phyloP scores from a whole-genome alignment of 768 basidiomycete species.

The Russula dissimulans region DNA sequence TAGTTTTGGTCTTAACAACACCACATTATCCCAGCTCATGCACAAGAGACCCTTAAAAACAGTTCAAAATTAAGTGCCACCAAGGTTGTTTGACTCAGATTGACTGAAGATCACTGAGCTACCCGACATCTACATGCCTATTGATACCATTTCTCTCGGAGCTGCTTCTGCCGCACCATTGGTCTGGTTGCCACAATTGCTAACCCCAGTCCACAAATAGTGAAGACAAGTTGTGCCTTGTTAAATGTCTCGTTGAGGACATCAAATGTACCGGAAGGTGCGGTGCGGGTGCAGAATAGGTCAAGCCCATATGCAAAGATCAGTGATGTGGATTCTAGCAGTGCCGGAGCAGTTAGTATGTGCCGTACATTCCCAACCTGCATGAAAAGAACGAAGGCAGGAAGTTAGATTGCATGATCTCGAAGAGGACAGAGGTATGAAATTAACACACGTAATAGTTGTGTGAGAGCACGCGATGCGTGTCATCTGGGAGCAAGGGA shows the following conservation, averaged over 20 bases:
- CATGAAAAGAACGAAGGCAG: background rate
- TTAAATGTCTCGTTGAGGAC: constrained; percentile 89
- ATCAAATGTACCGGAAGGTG: constrained; percentile 88
- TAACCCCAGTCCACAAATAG: constrained; percentile 56
- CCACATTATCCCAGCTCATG: no score
- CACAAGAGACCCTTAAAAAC: no score
- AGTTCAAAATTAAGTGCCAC: no score
- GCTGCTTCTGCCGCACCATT: constrained; percentile 60
- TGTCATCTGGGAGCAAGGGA: constrained; percentile 64
- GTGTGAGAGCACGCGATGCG: constrained; percentile 47
- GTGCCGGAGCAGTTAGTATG: constrained; percentile 71
- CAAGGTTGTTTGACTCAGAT: no score
- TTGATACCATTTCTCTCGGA: constrained; percentile 68
- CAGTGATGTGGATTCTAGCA: constrained; percentile 87
- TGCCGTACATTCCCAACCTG: constrained; percentile 61
- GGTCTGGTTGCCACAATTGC: constrained; percentile 81
- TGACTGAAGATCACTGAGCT: no score
- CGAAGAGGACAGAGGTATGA: background rate
- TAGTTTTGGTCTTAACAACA: no score
- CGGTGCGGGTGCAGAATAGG: constrained; percentile 76
- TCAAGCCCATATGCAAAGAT: constrained; percentile 84
- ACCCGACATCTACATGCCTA: constrained; percentile 13
- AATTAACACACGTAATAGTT: constrained; percentile 37
- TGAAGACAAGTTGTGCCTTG: constrained; percentile 82
- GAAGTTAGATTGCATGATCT: background rate